These are phyloP conservation scores for Cubamyces sp. DNA, from an alignment of 768 basidiomycete genomes.

Conservation along the genomic window DNA sequence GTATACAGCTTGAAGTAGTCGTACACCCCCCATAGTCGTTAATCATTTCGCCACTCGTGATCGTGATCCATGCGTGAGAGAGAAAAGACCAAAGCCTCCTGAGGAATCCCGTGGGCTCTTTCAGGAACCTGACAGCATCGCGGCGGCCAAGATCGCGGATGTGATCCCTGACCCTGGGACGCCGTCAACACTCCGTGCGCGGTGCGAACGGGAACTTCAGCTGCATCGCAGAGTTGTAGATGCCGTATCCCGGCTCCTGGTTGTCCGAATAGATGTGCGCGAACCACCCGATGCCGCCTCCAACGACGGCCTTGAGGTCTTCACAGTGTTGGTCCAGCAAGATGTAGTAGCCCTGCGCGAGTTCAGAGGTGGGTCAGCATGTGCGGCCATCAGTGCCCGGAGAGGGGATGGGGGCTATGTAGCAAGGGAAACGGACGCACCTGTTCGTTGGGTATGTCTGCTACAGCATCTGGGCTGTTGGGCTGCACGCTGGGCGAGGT, in stretches of 20 bases:
- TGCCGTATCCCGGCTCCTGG: conserved; percentile 71
- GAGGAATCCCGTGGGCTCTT: no score
- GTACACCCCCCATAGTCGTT: no score
- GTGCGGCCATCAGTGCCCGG: not conserved
- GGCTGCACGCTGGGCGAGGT: conserved; percentile 65
- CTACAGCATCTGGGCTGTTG: conserved; percentile 63
- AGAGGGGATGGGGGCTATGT: not conserved
- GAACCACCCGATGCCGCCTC: conserved; percentile 80
- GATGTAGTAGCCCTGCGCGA: conserved; percentile 57
- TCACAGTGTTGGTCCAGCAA: conserved; percentile 67
- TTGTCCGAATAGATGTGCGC: conserved; percentile 77
- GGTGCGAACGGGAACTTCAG: conserved; percentile 71
- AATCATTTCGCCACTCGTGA: no score
- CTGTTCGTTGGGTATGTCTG: conserved; percentile 63
- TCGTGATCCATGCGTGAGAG: no score
- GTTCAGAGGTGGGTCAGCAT: not conserved
- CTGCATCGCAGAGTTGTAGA: conserved; percentile 52
- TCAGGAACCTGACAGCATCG: no score
- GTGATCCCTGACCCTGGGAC: not conserved
- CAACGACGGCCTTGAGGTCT: conserved; percentile 58
- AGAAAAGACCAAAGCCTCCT: no score
- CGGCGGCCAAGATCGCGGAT: no score
- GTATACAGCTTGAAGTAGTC: no score
- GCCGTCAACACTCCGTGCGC: conserved; percentile 56
- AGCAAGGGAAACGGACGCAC: conserved; percentile 39